Evolutionary conservation across 768 basidiomycete species (phyloP), one percentile per base, ranked within the genome.

Genomic region (Psilocybe tampanensis): DNA sequence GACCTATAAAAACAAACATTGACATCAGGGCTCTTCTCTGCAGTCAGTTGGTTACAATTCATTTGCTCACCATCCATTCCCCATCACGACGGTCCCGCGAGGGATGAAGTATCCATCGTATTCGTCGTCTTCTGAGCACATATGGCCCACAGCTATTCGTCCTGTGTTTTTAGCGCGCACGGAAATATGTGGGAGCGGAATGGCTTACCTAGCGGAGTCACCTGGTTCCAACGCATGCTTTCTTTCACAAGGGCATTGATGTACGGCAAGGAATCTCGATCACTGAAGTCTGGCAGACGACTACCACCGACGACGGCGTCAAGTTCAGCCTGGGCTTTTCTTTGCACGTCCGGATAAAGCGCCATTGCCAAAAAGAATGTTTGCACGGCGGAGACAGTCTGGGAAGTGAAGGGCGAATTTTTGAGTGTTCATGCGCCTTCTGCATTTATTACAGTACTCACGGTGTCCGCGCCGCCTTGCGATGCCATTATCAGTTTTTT

Each of bases 71-170:
- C 72, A 72, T 29, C 60, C 62, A 51, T 70, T 71, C 19, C 67
- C 68, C 18, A 72, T 55, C 13, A 74, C 60, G 22, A 70, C 63
- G 26, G 69, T 66, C 19, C 71, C 70, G 47, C 66, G 65, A 15
- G 68, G 68, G 50, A 70, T 72, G 26, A 63, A 69, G 54, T 64
- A 70, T 9, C 70, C 70, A 51, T 66, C 60, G 36, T 71, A 68
- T 17, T 68, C 64, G 45, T 72, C 71, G 47, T 68, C 70, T 19
- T 64, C 62, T 8, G 66, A 61, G 32, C 54, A 59, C 66, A 64
- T 67, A 53, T 71, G 69, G 12, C 56, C 59, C 11, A 69, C 53
- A 43, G 60, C 65, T 67, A 54, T 23, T 19, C 23, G 26, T 29
- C 44, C 22, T 19, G 26, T 52, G 32, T n/a, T 47, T 21, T 47